phyloP scores from a whole-genome alignment of 768 basidiomycete species.

The Lactarius sanguifluus region DNA sequence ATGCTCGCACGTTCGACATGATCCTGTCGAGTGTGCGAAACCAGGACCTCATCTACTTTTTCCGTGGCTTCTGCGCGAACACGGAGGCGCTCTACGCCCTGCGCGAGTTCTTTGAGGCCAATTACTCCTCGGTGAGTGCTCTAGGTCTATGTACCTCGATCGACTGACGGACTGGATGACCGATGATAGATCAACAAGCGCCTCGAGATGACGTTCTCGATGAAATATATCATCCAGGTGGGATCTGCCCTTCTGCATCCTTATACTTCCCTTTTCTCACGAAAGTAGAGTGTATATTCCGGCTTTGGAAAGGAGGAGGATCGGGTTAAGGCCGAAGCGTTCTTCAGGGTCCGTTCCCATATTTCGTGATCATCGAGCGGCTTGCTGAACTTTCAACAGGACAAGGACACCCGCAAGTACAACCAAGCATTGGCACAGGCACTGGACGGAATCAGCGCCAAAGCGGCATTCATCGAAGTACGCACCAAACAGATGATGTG shows the following conservation, averaged over 20 bases:
- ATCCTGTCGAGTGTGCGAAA: conserved; percentile 53
- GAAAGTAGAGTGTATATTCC: conserved; percentile 12
- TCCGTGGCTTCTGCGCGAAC: conserved; percentile 59
- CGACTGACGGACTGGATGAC: not conserved
- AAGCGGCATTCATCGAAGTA: conserved; percentile 25
- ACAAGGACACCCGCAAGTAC: conserved; percentile 26
- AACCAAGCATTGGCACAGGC: conserved; percentile 27
- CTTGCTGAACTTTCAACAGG: not conserved
- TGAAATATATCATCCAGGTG: conserved; percentile 22
- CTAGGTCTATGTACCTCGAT: not conserved
- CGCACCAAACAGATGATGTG: not conserved
- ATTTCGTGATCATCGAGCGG: not conserved
- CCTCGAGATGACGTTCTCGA: conserved; percentile 24
- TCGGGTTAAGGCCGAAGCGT: conserved; percentile 21
- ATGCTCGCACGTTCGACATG: conserved; percentile 62
- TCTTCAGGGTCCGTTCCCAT: conserved; percentile 23
- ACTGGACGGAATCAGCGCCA: conserved; percentile 25
- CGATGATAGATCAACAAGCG: conserved; percentile 17
- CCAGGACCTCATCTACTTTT: conserved; percentile 66
- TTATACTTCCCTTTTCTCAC: not conserved
- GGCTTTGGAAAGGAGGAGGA: conserved; percentile 19
- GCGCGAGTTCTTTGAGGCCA: conserved; percentile 62
- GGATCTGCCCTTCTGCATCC: not conserved
- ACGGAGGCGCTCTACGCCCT: conserved; percentile 51
- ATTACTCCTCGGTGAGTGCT: conserved; percentile 58